phyloP scores from a whole-genome alignment of 2,329 filamentous ascomycete species.

The Plectosphaerella plurivora region DNA sequence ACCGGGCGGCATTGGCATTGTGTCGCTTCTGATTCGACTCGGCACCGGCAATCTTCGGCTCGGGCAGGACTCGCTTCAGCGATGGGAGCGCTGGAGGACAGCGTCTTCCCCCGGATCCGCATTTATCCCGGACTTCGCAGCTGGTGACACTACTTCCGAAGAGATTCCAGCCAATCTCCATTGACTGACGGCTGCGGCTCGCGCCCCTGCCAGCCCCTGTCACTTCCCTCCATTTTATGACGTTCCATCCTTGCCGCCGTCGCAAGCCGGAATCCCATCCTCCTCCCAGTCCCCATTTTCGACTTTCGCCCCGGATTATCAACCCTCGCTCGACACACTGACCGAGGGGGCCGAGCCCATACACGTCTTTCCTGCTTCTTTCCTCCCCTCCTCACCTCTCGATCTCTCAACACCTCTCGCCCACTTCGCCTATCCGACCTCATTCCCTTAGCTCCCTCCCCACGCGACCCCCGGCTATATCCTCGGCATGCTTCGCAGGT shows the following conservation, averaged over 20 bases:
- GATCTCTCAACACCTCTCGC: no score
- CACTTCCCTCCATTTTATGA: neutral
- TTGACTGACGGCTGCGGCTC: no score
- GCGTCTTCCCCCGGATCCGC: neutral
- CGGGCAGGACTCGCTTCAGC: neutral
- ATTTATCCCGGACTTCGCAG: neutral
- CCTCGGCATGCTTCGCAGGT: neutral
- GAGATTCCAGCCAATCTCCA: no score
- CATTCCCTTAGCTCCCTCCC: neutral
- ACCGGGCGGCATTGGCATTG: neutral
- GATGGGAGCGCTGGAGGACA: no score
- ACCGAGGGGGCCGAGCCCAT: no score
- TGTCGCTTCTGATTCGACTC: neutral
- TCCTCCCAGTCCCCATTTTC: neutral
- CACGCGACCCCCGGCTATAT: neutral
- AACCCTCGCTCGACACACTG: no score
- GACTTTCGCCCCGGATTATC: neutral
- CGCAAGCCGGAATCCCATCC: neutral
- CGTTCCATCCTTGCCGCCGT: neutral
- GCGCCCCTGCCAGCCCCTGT: neutral
- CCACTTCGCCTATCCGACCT: neutral
- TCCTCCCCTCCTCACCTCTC: neutral
- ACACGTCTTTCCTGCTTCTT: neutral
- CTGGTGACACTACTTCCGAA: neutral
- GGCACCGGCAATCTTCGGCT: constrained; percentile 22